Conservation (phyloP, 129 eudicot species). For the Flaveria linearis region DNA sequence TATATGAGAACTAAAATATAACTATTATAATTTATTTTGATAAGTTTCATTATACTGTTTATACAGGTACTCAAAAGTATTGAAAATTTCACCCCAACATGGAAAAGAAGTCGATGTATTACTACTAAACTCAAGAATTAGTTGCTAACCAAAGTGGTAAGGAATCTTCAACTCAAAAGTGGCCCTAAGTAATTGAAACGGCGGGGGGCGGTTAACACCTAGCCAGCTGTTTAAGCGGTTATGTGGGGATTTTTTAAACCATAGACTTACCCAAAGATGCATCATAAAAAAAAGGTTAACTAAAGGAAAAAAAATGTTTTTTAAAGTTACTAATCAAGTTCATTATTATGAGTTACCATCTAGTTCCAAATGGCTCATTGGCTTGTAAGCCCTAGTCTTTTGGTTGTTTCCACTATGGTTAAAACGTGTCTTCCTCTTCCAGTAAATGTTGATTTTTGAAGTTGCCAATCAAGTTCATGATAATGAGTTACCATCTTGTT, state of each 20-base stretch:
- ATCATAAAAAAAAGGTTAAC: neutral
- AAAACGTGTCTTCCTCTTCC: neutral
- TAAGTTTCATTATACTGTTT: neutral
- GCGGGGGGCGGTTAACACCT: neutral
- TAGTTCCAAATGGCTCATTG: neutral
- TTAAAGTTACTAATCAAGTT: neutral
- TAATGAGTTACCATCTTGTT: neutral
- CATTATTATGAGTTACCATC: neutral
- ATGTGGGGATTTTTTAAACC: neutral
- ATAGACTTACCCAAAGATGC: neutral
- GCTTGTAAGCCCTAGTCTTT: neutral
- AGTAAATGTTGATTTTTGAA: neutral
- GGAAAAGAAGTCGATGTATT: neutral
- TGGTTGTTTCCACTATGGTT: neutral
- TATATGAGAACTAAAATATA: neutral
- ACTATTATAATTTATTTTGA: neutral
- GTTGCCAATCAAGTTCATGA: neutral
- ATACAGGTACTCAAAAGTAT: neutral
- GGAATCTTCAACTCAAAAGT: neutral
- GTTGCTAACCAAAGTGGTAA: neutral
- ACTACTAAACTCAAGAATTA: neutral
- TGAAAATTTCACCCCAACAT: neutral
- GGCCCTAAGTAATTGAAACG: neutral
- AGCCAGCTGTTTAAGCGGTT: neutral
- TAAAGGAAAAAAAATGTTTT: neutral